A percentile compares a stretch with the other conserved stretches of the same genome.
phyloP scores from a whole-genome alignment of 192 early-diverging fungal species.

The Coemansia sp. region DNA sequence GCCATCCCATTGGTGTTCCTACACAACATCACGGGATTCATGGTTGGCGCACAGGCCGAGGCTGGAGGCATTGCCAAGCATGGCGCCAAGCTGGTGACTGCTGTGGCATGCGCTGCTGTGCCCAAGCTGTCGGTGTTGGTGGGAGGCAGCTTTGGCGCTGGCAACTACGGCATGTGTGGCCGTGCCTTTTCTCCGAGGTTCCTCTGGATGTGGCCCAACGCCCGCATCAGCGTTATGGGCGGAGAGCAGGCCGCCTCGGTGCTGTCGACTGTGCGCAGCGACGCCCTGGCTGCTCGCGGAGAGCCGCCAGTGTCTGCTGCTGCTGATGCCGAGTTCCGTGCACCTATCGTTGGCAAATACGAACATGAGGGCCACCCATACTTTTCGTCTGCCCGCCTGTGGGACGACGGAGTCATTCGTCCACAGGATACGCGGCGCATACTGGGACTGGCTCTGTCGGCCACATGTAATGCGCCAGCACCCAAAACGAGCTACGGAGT shows the following conservation, averaged over 20 bases:
- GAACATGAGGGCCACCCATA: slow-evolving; percentile 95
- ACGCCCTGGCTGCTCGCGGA: slow-evolving; percentile 74
- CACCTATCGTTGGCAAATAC: slow-evolving; percentile 76
- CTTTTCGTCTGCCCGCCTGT: slow-evolving; percentile 81
- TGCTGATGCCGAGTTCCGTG: slow-evolving; percentile 84
- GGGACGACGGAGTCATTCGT: slow-evolving; percentile 95
- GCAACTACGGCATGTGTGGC: slow-evolving; percentile 99
- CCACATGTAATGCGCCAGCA: slow-evolving; percentile 69
- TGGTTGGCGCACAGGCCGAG: slow-evolving; percentile 93
- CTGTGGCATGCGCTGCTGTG: slow-evolving; percentile 88
- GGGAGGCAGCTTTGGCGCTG: slow-evolving; percentile 74
- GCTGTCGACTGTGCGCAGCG: slow-evolving; percentile 80
- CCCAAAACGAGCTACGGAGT: slow-evolving; percentile 83
- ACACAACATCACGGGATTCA: slow-evolving; percentile 97
- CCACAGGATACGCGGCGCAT: slow-evolving; percentile 84
- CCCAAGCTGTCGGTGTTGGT: slow-evolving; percentile 90
- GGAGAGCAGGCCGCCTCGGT: slow-evolving; percentile 95
- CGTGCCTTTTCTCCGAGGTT: slow-evolving; percentile 89
- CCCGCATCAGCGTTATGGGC: slow-evolving; percentile 96
- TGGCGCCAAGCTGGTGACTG: slow-evolving; percentile 94
- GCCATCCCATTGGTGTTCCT: slow-evolving; percentile 87
- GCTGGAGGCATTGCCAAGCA: slow-evolving; percentile 97
- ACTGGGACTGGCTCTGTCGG: slow-evolving; percentile 80
- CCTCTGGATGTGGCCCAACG: slow-evolving; percentile 95
- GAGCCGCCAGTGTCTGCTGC: slow-evolving; percentile 60